Evolutionary conservation across 2,329 filamentous ascomycete genomes (phyloP), one percentile per base, ranked within the genome.

Genomic region (Aspergillus fructus): DNA sequence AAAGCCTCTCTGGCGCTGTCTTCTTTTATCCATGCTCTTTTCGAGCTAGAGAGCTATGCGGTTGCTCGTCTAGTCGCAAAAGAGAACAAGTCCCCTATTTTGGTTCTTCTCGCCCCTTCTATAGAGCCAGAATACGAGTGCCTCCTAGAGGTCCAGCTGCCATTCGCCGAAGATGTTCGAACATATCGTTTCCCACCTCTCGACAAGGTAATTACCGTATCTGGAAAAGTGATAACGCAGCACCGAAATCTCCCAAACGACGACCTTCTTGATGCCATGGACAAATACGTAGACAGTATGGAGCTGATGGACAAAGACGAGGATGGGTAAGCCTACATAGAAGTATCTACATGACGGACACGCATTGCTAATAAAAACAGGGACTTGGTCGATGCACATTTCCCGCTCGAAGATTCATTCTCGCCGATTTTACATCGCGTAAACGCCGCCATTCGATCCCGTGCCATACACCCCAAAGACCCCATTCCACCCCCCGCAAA

Each of bases 181-280:
- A 83, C 83, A n/a, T 97, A 97, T 72, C 89, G 87, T 57, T 99
- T 99, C 64, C 92, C 94, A 5, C 91, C 93, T 0, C 78, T 99
- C 11, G 93, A 96, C 70, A 89, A 85, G 60, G 89, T 97, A 27
- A 78, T 96, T 59, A 97, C 93, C 0, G 83, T 96, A n/a, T 91
- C 87, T 11, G 93, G 93, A 1, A 89, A 90, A 62, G 83, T 84
- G 8, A 78, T 97, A 49, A 90, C 85, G 11, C 87, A 93, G 65
- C 93, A 99, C 67, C 88, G 91, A 37, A 87, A 96, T 59, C 79
- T 99, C 2, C 94, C 94, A 0, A 87, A 80, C 9, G 82, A 89
- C 2, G 85, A 90, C 33, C 81, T 99, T 23, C 82, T 85, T 53
- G 78, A 88, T 49, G 89, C 91, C 1, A 97, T 99, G 93, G 89